Base-by-base conservation (phyloP, 163 green algal genomes). In the Chlamydomonas reinhardtii region DNA sequence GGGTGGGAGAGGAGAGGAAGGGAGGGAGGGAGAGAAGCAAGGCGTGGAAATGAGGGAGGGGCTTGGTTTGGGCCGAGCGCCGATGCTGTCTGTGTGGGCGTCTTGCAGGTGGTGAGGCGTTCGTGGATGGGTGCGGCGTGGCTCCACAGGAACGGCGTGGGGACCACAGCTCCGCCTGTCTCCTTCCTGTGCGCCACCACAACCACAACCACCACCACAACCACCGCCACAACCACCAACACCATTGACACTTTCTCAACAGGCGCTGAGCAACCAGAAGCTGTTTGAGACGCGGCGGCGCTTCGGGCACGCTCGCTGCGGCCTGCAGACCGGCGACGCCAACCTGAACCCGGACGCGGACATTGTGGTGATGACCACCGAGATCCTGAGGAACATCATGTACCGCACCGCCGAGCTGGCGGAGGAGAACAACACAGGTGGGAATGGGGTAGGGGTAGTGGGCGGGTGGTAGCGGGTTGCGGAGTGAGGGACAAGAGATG, bases 321-420 rank as follows among this genome's bases (percentile, higher is more conserved):
- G 84, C 4, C 74, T 93, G 66, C 92, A 98, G 92, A 99, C 97
- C 0, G 97, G 97, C 4, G 97, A 99, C 82, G 94, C 92, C 3
- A 94, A 92, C 20, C 91, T 99, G 17, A 98, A 98, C 86, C 86
- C 94, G 6, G 89, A 92, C 48, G 89, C 85, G 8, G 83, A 93
- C n/a, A 94, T 99, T 31, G 94, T 99, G 34, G 93, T 99, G 20
- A 99, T 99, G 97, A 99, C 97, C 22, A 99, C 97, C 0, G 97
- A 99, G 89, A 98, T 99, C 77, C 93, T 99, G 76, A 89, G 97
- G 52, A 99, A 99, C 93, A 98, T 99, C 91, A 95, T 99, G 91
- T 99, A 99, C 90, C 88, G 95, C n/a, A 91, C 71, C 8, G 88
- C 89, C 52, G 87, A 90, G 77, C 43, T 78, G 32, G 62, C 73